Base-by-base conservation (phyloP, 2,329 filamentous ascomycete genomes). In the Colletotrichum gigasporum region DNA sequence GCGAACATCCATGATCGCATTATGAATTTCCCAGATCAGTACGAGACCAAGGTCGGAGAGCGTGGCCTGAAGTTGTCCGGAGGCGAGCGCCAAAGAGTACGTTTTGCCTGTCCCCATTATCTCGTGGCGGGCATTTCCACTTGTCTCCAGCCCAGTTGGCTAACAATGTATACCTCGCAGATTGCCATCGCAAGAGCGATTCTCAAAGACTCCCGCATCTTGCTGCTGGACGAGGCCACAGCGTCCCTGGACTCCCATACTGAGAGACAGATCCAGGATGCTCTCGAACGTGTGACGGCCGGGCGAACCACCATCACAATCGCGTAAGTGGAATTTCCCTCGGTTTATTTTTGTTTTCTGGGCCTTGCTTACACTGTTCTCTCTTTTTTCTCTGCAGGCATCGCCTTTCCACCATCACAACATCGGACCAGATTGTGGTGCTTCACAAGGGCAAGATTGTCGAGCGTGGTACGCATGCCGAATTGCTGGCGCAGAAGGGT, bases 211-310 rank as follows among this genome's bases (percentile, higher is more conserved):
- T 87, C 90, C 0, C 88, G 88, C 53, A 87, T 93, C 56, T 82
- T 93, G 24, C 83, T 93, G 62, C 80, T 93, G 0, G 90, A 93
- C 69, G 90, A 93, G 73, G 87, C 90, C 0, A 92, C 91, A 3
- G 90, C 88, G 1, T 89, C 90, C 3, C 83, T 93, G 20, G 86
- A 91, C 55, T 86, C 87, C 0, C 83, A 86, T 24, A 88, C 85
- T 1, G 86, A 89, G 70, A 80, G 82, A 32, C 80, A 83, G 56
- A 88, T 89, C 35, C 86, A 88, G 70, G 79, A 83, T 51, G 83
- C 83, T 5, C 81, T 85, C 22, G 77, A 80, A 65, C 77, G 76
- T 24, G 76, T 85, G 6, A 83, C 79, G 14, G 73, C 75, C 4
- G 83, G 82, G 2, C 77, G 83, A 35, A 86, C 83, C 0, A 86